Evolutionary conservation across 2,329 filamentous ascomycete genomes (phyloP), one percentile per base, ranked within the genome.

Genomic region (Scedosporium apiospermum): DNA sequence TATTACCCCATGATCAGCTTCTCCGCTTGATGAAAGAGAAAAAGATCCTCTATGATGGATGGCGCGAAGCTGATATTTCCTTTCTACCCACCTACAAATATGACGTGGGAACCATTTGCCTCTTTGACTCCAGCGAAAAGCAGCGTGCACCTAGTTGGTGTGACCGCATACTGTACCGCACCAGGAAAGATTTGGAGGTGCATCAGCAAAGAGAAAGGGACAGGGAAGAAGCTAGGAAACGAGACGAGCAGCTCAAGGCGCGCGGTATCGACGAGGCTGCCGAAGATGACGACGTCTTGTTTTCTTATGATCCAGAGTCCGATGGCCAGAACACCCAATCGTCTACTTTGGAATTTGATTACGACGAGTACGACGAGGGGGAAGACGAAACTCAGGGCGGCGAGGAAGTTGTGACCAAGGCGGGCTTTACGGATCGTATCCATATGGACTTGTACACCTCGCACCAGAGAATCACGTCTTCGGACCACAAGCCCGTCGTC

Each of bases 1-100:
- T 99, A 2, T 76, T 99, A 1, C 88, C 91, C 0, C 93, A 98
- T 69, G 95, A 99, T 68, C 93, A 99, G 73, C 81, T 99, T 4
- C 82, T 80, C 4, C 82, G 86, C 63, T 84, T 91, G 64, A 92
- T 96, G 68, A 85, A 82, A 66, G 77, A 85, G 46, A 83, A 85
- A n/a, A 95, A 89, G 71, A 86, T 87, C 0, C 96, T 99, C 65
- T 85, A 96, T 64, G 90, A 96, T 65, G 93, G 93, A 1, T 99
- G 95, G 93, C 82, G 83, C 60, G 95, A 99, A 78, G 95, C 93
- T 0, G 81, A 86, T 0, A 93, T 99, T 63, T 85, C 85, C 1
- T 99, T 99, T 70, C 73, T 98, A 16, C 95, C 95, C 1, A 96
- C 95, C 0, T 99, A 99, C 75, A 99, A 99, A 73, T 99, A 99